Evolutionary conservation across 495 filamentous ascomycete species (phyloP).

Genomic region (Aspergillus asperescens): DNA sequence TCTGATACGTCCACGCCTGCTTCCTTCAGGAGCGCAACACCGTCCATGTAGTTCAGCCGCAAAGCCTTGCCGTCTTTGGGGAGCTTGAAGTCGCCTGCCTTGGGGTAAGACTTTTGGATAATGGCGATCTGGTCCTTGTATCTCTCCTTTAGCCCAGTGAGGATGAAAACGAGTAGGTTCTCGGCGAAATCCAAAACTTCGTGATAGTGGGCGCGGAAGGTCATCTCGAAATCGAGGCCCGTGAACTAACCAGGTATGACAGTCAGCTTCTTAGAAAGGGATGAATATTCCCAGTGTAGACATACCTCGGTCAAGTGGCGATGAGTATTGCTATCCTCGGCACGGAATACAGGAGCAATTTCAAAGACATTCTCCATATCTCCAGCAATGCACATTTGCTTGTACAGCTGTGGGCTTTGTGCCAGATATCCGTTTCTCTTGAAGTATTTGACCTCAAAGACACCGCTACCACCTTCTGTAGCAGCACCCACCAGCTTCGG

Average conservation of each 20-base stretch:
- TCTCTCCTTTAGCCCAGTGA: slow-evolving; percentile 65
- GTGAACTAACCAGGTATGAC: slow-evolving; percentile 54
- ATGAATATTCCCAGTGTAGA: background rate
- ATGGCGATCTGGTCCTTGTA: slow-evolving; percentile 62
- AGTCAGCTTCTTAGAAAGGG: slow-evolving; percentile 28
- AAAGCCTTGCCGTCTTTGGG: slow-evolving; percentile 67
- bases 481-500: slow-evolving; percentile 86
- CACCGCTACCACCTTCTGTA: slow-evolving; percentile 88
- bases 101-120: slow-evolving; percentile 56
- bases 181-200: slow-evolving; percentile 81
- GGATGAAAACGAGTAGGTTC: slow-evolving; percentile 80
- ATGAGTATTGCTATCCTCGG: slow-evolving; percentile 94
- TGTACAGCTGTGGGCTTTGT: slow-evolving; percentile 93
- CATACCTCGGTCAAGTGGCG: slow-evolving; percentile 84
- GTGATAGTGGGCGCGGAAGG: slow-evolving; percentile 81
- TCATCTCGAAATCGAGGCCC: slow-evolving; percentile 97
- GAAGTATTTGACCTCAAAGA: slow-evolving; percentile 92
- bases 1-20: slow-evolving; percentile 70
- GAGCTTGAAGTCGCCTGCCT: slow-evolving; percentile 53
- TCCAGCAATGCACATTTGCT: slow-evolving; percentile 93
- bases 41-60: slow-evolving; percentile 80
- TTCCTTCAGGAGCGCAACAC: slow-evolving; percentile 72
- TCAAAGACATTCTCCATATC: slow-evolving; percentile 87
- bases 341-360: slow-evolving; percentile 88
- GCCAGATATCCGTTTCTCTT: slow-evolving; percentile 78